Conservation (phyloP, 106 monocot genomes). For the Iris macrosiphon region DNA sequence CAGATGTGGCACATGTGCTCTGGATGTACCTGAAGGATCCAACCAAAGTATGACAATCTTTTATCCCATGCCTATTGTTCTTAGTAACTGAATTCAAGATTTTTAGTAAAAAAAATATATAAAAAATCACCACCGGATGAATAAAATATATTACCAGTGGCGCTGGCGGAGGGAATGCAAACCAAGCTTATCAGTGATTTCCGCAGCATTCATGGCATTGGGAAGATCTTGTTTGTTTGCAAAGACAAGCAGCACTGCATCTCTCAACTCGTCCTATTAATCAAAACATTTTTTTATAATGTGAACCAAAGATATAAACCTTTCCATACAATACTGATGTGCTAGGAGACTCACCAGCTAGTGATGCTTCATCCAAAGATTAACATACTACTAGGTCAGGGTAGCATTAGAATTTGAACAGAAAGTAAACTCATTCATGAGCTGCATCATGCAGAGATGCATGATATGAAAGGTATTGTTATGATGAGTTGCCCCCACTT, state of each 20-base stretch:
- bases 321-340: neutral
- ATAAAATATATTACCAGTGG: conserved; percentile 28
- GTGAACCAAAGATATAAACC: neutral
- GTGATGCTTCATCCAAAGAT: conserved; percentile 5
- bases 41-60: too few relatives aligned
- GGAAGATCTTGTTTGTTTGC: conserved; percentile 55
- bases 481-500: too few relatives aligned
- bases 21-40: conserved; percentile 43
- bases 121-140: too few relatives aligned
- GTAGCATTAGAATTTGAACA: too few relatives aligned
- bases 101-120: too few relatives aligned
- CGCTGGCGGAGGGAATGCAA: conserved; percentile 49
- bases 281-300: neutral
- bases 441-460: too few relatives aligned
- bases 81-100: too few relatives aligned
- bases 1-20: conserved; percentile 66
- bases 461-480: too few relatives aligned
- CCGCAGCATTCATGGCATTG: conserved; percentile 53
- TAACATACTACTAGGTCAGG: conserved; percentile 29
- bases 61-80: too few relatives aligned
- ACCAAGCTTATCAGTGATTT: conserved; percentile 55
- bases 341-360: neutral
- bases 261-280: conserved; percentile 46
- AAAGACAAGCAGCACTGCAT: conserved; percentile 49
- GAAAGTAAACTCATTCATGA: conserved; percentile 18